These are phyloP conservation scores for Oryza coarctata DNA, from an alignment of 176 grass and related monocot species.

Conservation along the genomic window DNA sequence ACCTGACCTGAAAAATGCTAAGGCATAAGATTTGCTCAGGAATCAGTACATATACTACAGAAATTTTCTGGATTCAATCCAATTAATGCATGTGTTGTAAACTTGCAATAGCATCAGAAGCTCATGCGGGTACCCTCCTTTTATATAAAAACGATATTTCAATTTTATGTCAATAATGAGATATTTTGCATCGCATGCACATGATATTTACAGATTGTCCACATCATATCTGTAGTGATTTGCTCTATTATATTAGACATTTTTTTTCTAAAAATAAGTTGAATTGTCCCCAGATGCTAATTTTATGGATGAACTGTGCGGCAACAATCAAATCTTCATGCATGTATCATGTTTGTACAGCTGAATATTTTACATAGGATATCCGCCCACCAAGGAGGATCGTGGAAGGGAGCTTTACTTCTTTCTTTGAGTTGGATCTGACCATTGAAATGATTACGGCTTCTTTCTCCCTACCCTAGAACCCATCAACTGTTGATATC, in stretches of 20 bases:
- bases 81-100: no score
- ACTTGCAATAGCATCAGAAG: no score
- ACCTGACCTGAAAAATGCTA: no score
- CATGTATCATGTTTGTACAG: background rate
- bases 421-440: slow-evolving; percentile 83
- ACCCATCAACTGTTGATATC: slow-evolving; percentile 95
- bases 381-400: background rate
- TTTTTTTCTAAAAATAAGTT: background rate
- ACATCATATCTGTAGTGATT: background rate
- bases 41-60: no score
- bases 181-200: no score
- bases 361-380: background rate
- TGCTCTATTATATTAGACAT: background rate
- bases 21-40: no score
- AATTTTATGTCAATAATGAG: no score
- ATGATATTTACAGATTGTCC: no score
- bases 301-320: background rate
- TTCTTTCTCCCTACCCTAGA: slow-evolving; percentile 95
- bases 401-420: slow-evolving; percentile 44
- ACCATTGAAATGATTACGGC: slow-evolving; percentile 97
- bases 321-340: background rate
- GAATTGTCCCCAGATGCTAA: background rate
- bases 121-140: no score
- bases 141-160: no score
- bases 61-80: no score